Base-by-base conservation (phyloP, 176 grass and related monocot genomes). In the Coix lacrymajobi region DNA sequence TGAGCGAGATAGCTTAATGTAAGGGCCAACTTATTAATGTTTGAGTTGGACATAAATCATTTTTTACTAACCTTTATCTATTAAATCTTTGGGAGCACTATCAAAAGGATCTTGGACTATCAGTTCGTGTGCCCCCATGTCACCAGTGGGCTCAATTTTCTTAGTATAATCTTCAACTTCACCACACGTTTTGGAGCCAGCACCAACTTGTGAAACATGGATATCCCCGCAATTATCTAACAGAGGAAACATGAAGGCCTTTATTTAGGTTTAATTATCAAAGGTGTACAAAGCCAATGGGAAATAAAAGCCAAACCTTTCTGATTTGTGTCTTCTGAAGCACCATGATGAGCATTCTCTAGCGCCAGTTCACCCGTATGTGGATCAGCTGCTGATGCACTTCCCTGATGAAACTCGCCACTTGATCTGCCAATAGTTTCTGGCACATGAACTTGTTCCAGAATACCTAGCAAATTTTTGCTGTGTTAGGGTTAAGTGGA, bases 281-380 rank as follows among this genome's bases (percentile, higher is more conserved):
- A 80, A 80, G 44, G 0, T 66, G 38, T 14, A 37, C 4, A 30
- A 40, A 73, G 36, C 11, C 72, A 72, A 36, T 24, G 11, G 56
- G 45, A 37, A 38, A 19, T 67, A 89, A 38, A 12, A 30, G 40
- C 22, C 4, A 73, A 90, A 94, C 88, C 83, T 88, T 93, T 86
- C 46, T 52, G 16, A 77, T 66, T 20, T 67, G 25, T n/a, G 11
- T 73, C 77, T 89, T 83, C 78, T 58, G 69, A 81, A 79, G 71
- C 43, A 64, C 76, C 63, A 71, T 49, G 34, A 22, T 40, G n/a
- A 40, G 32, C 20, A 11, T 86, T 81, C 28, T 74, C 57, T 71
- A 86, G 10, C 41, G 28, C 76, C 48, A 25, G 25, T 70, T 87
- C 61, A 86, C 11, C 67, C 64, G 49, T 81, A 79, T 40, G 34